phyloP scores from a whole-genome alignment of 768 basidiomycete species.

The Lyophyllum semitale region DNA sequence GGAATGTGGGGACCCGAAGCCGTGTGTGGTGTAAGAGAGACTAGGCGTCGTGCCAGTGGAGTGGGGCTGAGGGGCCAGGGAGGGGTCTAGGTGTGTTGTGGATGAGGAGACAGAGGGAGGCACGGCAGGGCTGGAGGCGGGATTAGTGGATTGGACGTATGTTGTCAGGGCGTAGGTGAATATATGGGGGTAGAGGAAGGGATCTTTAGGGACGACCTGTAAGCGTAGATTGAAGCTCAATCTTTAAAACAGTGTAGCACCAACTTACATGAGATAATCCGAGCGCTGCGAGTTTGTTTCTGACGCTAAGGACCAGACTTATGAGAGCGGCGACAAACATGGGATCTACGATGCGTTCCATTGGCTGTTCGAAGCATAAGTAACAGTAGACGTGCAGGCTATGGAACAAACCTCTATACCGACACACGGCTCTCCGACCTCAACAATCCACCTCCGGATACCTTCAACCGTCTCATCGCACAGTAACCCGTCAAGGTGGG shows the following conservation, averaged over 20 bases:
- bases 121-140: slow-evolving; percentile 21
- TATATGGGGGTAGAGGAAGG: slow-evolving; percentile 68
- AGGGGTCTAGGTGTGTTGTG: slow-evolving; percentile 8
- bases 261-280: slow-evolving; percentile 42
- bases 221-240: not conserved
- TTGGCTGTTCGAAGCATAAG: slow-evolving; percentile 43
- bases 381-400: not conserved
- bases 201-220: slow-evolving; percentile 65
- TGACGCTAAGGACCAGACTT: slow-evolving; percentile 63
- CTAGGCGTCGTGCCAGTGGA: slow-evolving; percentile 14
- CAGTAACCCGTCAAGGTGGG: slow-evolving; percentile 62
- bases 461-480: slow-evolving; percentile 79
- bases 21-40: slow-evolving; percentile 12
- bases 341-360: slow-evolving; percentile 76
- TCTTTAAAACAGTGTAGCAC: not conserved
- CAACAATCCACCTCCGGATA: slow-evolving; percentile 65
- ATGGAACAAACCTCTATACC: slow-evolving; percentile 55
- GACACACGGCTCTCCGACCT: slow-evolving; percentile 63
- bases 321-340: slow-evolving; percentile 69
- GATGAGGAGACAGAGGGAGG: slow-evolving; percentile 1
- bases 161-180: slow-evolving; percentile 53
- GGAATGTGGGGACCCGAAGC: not conserved
- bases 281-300: slow-evolving; percentile 70
- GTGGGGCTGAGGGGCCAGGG: slow-evolving; percentile 2
- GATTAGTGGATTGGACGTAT: slow-evolving; percentile 30